Percentiles rank a stretch among this genome's conserved stretches.
Conservation (phyloP, 148 eudicot species). For the Spergularia bocconei region DNA sequence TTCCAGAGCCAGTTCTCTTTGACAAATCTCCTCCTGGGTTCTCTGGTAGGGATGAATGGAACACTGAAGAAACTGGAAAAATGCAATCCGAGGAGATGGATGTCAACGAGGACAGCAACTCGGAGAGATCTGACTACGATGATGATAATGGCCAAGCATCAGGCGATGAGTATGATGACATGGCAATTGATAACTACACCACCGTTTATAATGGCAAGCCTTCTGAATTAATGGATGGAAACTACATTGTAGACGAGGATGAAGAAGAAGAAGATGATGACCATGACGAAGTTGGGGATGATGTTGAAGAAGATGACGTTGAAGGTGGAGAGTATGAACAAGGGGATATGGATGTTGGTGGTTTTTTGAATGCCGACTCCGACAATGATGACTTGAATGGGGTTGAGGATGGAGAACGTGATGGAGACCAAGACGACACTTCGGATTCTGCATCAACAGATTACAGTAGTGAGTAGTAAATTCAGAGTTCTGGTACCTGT, state of each 20-base stretch:
- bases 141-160: conserved; percentile 40
- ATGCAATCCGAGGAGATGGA: conserved; percentile 38
- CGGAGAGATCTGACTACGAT: conserved; percentile 49
- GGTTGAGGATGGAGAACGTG: conserved; percentile 25
- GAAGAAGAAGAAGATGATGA: conserved; percentile 32
- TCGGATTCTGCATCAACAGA: conserved; percentile 52
- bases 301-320: conserved; percentile 33
- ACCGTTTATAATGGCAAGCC: conserved; percentile 33
- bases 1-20: conserved; percentile 29
- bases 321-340: conserved; percentile 29
- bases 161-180: conserved; percentile 38
- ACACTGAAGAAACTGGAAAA: conserved; percentile 23
- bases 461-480: conserved; percentile 38
- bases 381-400: conserved; percentile 30
- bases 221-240: conserved; percentile 25
- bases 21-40: conserved; percentile 39
- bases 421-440: conserved; percentile 30
- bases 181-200: conserved; percentile 37
- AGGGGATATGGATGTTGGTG: conserved; percentile 20
- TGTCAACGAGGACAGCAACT: conserved; percentile 36
- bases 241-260: conserved; percentile 32
- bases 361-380: conserved; percentile 28
- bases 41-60: conserved; percentile 38
- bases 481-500: too few relatives aligned
- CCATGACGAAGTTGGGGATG: conserved; percentile 31